A percentile compares a stretch with the other conserved stretches of the same genome.
Evolutionary conservation across 805 yeast genomes (phyloP).

Genomic region (Candida adriatica): DNA sequence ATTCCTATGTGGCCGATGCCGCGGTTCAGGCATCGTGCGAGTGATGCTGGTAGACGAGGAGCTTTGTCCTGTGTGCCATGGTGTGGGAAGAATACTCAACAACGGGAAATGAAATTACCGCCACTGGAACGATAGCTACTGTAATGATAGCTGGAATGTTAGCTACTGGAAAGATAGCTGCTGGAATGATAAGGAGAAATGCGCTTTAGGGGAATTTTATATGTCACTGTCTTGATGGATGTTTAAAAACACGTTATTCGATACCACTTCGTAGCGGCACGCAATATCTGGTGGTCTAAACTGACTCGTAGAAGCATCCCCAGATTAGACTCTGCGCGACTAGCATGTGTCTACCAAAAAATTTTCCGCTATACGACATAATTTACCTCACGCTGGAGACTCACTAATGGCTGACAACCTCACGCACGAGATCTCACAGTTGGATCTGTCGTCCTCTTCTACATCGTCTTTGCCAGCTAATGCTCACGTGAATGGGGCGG

Average conservation of each 20-base stretch:
- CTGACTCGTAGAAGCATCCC: too few species aligned
- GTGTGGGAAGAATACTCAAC: conserved; percentile 15
- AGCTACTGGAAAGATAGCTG: too few species aligned
- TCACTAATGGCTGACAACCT: conserved; percentile 10
- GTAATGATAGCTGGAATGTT: too few species aligned
- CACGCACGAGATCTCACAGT: conserved; percentile 12
- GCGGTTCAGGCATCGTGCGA: conserved; percentile 13
- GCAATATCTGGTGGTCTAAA: too few species aligned
- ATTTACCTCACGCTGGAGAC: neutral
- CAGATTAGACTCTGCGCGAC: too few species aligned
- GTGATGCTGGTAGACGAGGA: conserved; percentile 9
- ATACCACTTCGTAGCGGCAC: too few species aligned
- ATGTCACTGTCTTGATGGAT: too few species aligned
- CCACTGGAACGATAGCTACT: too few species aligned
- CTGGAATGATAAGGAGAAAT: too few species aligned
- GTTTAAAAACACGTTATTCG: too few species aligned
- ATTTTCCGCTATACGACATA: neutral
- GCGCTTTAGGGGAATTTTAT: too few species aligned
- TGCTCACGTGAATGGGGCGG: conserved; percentile 16
- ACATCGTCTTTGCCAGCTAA: conserved; percentile 8
- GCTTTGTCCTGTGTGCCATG: conserved; percentile 9
- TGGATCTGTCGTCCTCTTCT: conserved; percentile 1
- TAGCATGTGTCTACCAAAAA: neutral
- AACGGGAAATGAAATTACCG: too few species aligned
- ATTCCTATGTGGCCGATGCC: conserved; percentile 53